Base-by-base conservation (phyloP, 2,329 filamentous ascomycete species). In the Lojkania enalia region DNA sequence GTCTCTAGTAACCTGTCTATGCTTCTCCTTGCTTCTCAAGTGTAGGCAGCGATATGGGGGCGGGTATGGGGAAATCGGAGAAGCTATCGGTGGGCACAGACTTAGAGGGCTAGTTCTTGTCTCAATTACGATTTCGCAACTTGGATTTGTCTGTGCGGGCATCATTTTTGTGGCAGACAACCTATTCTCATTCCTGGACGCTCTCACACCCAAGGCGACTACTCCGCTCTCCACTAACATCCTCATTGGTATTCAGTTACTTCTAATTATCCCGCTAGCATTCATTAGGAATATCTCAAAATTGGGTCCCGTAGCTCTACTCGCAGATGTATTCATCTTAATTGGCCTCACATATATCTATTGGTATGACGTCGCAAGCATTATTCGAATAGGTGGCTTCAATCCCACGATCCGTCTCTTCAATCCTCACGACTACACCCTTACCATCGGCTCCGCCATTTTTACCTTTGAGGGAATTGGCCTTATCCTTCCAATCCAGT, bases 381-480 rank as follows among this genome's bases (percentile, higher is more conserved):
- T 90, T 13, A 73, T 77, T 1, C 62, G 68, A 4, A 66, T 61
- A 57, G 64, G 77, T 15, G 85, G 85, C 42, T 73, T 85, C 41
- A 77, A 82, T 49, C 71, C 77, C 1, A 80, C 77, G 0, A 83
- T 89, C n/a, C 72, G 75, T 39, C 73, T 87, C 12, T 88, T 89
- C 76, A 89, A 89, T 66, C 82, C 86, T 0, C 72, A 75, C 19
- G 76, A 80, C 44, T 89, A 85, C 63, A 85, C 86, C 0, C 73
- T 89, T 42, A 89, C 85, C 19, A 79, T 90, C 36, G 86, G 86
- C 40, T 82, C 84, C 2, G 82, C 85, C 27, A 88, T 90, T 60
- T 90, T 89, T 70, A 88, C 86, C 0, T 90, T 88, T 55, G 86
- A 90, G 63, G 86, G 86, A 36, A 89, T 90, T 35, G 86, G 86